Percentiles rank a stretch among this genome's conserved stretches.
These are phyloP conservation scores for Aspergillus spinulosporus DNA, from an alignment of 2,329 filamentous ascomycete species.

Conservation along the genomic window DNA sequence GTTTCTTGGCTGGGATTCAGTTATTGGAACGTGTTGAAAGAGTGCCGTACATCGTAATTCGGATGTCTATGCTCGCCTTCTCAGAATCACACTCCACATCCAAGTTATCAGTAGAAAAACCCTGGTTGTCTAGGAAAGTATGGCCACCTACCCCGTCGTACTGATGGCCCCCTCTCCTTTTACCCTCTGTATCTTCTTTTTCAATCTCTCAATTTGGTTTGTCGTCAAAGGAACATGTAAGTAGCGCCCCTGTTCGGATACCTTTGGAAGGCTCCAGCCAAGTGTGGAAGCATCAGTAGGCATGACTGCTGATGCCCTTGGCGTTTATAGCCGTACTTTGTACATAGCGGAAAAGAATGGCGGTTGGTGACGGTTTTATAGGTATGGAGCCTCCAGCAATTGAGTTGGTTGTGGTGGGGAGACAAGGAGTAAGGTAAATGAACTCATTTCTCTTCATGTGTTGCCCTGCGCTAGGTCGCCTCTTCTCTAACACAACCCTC, in stretches of 20 bases:
- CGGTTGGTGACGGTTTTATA: too few species aligned
- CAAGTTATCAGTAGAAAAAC: too few species aligned
- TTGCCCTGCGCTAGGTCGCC: not conserved
- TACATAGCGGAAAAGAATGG: too few species aligned
- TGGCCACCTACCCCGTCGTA: not conserved
- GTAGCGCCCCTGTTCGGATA: not conserved
- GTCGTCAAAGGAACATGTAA: not conserved
- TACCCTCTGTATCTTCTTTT: not conserved
- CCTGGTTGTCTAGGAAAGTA: not conserved
- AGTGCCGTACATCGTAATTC: too few species aligned
- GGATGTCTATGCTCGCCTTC: too few species aligned
- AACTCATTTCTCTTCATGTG: not conserved
- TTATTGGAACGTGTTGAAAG: not conserved
- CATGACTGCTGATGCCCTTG: not conserved
- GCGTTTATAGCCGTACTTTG: not conserved
- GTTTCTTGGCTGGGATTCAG: not conserved
- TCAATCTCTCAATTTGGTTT: not conserved
- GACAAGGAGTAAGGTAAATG: too few species aligned
- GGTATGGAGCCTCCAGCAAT: too few species aligned
- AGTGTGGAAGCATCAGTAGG: not conserved
- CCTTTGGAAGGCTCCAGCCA: not conserved
- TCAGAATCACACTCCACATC: too few species aligned
- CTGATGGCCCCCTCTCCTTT: too few species aligned
- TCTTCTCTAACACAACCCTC: not conserved
- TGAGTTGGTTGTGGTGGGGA: too few species aligned